Evolutionary conservation across 352 stramenopile species (phyloP).

Genomic region (Aphanomyces stellatus): DNA sequence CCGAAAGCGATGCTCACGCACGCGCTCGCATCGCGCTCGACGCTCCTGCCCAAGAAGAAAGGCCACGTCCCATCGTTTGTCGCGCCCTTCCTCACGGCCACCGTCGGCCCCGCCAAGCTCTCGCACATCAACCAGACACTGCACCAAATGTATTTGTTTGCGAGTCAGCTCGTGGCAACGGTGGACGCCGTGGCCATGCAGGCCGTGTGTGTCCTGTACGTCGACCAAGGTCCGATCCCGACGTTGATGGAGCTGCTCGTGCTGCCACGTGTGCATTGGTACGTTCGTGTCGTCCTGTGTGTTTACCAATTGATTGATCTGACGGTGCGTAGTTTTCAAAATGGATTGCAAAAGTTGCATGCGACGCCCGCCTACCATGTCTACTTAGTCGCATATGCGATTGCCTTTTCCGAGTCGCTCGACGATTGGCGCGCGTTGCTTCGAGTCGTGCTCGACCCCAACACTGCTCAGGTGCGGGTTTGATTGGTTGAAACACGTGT

Average conservation of each 20-base stretch:
- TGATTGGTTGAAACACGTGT: no score
- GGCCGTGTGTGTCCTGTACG: conserved; percentile 13
- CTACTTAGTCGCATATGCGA: conserved; percentile 68
- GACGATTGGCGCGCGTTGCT: conserved; percentile 70
- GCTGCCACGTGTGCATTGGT: conserved; percentile 49
- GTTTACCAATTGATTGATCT: neutral
- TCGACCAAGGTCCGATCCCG: conserved; percentile 48
- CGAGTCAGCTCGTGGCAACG: conserved; percentile 11
- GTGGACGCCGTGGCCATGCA: conserved; percentile 3
- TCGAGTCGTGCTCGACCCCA: conserved; percentile 41
- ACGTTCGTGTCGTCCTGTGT: conserved; percentile 7
- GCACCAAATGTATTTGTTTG: conserved; percentile 41
- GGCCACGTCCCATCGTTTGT: conserved; percentile 15
- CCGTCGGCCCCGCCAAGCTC: neutral
- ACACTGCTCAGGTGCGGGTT: no score
- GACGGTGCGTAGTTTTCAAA: conserved; percentile 27
- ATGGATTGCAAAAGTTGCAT: conserved; percentile 57
- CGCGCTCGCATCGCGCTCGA: neutral
- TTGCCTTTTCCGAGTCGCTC: conserved; percentile 54
- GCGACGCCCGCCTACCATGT: conserved; percentile 37
- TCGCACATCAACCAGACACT: conserved; percentile 31
- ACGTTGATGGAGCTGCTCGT: conserved; percentile 55
- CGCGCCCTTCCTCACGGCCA: conserved; percentile 26
- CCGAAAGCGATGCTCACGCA: neutral
- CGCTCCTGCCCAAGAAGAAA: conserved; percentile 25